Evolutionary conservation across 148 eudicot genomes (phyloP), one percentile per base, ranked within the genome.

Genomic region (Amaranthus palmeri): DNA sequence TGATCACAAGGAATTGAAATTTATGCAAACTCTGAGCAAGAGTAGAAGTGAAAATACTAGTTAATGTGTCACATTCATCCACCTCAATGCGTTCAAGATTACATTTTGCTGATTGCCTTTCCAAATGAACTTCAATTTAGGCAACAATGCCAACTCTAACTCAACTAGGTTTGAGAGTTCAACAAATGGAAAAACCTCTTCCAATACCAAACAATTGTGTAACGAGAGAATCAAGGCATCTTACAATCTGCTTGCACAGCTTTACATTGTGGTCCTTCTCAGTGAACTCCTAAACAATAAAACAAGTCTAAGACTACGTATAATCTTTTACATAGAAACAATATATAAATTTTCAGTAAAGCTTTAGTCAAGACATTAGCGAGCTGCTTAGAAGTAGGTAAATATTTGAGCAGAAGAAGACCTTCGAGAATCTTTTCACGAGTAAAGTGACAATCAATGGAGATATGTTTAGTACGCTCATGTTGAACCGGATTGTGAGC

Each of bases 121-220:
- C 67, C 67, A 63, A 43, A 63, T 63, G 67, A 49, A 63, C 17
- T 63, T 13, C 50, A 63, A 40, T 63, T 42, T 5, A 43, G 49
- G 67, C n/a, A 44, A 63, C 15, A 17, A 6, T 13, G 3, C 6
- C 67, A 63, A 63, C n/a, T 43, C 11, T 63, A 63, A 13, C 67
- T 57, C 18, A 57, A 57, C 61, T 17, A 63, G 45, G 67, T 63
- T 63, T 42, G 67, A 43, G 17, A 63, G 50, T 17, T 63, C 47
- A 63, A 13, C 4, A 57, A 63, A 11, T 8, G 41, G 50, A 40
- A 63, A 63, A 10, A 63, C 43, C 8, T 63, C 67, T 57, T 57
- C 7, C 18, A 57, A 6, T 15, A 10, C n/a, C 7, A 10, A 12
- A 14, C 61, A 57, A 12, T 57, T 57, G n/a, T 57, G 14, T 14